Base-by-base conservation (phyloP, 1,284 basidiomycete genomes). In the Xanthoconium separans region DNA sequence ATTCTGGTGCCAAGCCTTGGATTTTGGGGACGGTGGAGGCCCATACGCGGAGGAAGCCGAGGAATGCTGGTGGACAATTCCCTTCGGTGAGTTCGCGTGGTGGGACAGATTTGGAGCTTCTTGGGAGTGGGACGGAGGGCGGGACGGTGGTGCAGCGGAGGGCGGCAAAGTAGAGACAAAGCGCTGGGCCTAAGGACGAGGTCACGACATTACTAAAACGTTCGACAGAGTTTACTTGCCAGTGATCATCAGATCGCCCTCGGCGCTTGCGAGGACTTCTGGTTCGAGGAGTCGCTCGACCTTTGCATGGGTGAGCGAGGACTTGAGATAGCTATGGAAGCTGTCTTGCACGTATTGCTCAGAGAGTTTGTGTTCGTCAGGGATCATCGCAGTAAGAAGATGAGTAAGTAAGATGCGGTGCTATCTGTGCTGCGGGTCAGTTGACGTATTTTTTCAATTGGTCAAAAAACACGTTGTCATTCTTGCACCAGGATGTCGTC, bases 261-360 rank as follows among this genome's bases (percentile, higher is more conserved):
- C 86, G 30, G 89, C 89, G 53, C 84, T 87, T 34, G 84, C 84
- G 11, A 91, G 74, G 4, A 87, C 70, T 33, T 89, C 83, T 8
- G 82, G 78, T 64, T 87, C 85, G 37, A 93, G 73, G 6, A 93
- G 74, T 1, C 76, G 74, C 68, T 93, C 91, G 1, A 77, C 79
- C 65, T 89, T 89, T 1, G 90, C 91, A 59, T 85, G 82, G 0
- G 85, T 78, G 10, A 93, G 73, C 0, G 87, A 88, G 2, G 85
- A 87, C 64, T 86, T 87, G 65, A 92, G 80, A 62, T 90, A 89
- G 58, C 79, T 80, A 68, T 93, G 89, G 65, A 93, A 93, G 57
- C 81, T 83, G 61, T 89, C 80, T 57, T 89, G 85, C 24, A 91
- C 77, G 53, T 80, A 78, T 53, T 79, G 66, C 62, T 91, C 89